Percentiles rank a stretch among this genome's conserved stretches.
phyloP scores from a whole-genome alignment of 257 asterid genomes.

The Solanum tarapatanum region DNA sequence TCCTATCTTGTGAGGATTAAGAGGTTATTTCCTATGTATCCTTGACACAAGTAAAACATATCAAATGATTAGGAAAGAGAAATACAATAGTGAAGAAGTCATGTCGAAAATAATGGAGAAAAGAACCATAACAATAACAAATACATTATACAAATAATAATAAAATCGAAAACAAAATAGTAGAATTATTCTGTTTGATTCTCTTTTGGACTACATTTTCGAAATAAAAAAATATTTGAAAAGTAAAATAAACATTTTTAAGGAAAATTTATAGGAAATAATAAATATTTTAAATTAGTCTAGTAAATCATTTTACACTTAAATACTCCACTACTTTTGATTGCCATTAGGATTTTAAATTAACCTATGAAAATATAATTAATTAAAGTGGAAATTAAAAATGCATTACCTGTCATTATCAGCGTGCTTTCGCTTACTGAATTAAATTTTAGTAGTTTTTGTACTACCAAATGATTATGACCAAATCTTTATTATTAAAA shows the following conservation, averaged over 20 bases:
- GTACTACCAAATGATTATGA: neutral
- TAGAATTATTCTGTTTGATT: neutral
- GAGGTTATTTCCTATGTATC: neutral
- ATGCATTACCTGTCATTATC: slow-evolving; percentile 14
- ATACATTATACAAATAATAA: neutral
- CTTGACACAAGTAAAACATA: neutral
- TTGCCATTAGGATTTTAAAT: neutral
- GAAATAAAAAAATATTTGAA: neutral
- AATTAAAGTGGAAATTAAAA: neutral
- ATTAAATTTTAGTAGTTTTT: neutral
- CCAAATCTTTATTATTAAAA: neutral
- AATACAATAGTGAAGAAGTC: neutral
- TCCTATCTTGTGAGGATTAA: neutral
- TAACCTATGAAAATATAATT: neutral
- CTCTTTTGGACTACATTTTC: neutral
- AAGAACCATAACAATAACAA: neutral
- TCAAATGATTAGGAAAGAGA: neutral
- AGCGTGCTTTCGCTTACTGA: slow-evolving; percentile 11
- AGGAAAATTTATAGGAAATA: neutral
- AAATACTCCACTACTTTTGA: neutral
- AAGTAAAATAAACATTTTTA: neutral
- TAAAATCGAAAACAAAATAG: neutral
- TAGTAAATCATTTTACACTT: neutral
- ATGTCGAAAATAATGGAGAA: neutral
- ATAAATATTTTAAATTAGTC: neutral